Evolutionary conservation across 495 filamentous ascomycete species (phyloP).

Genomic region (Saxophila tyrrhenica): DNA sequence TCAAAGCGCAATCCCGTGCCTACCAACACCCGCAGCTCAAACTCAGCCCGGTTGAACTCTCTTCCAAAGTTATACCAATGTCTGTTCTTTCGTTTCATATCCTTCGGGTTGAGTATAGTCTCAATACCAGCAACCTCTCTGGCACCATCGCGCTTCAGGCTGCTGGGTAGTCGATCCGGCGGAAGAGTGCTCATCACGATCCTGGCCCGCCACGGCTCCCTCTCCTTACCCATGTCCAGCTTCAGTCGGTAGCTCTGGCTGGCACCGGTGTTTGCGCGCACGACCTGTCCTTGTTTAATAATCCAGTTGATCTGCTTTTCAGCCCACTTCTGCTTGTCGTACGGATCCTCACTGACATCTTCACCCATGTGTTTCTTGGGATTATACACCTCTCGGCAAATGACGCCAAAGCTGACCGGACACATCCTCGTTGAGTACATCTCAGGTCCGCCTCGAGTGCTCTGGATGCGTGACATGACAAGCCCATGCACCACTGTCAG

Average conservation of each 20-base stretch:
- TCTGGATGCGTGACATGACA: background rate
- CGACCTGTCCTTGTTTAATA: conserved; percentile 1
- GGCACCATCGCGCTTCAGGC: background rate
- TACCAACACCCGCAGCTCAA: conserved; percentile 4
- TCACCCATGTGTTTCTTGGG: conserved; percentile 2
- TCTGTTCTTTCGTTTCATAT: conserved; percentile 7
- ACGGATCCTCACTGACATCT: background rate
- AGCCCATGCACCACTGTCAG: conserved; percentile 6
- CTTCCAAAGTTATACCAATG: conserved; percentile 6
- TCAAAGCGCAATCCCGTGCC: conserved; percentile 8
- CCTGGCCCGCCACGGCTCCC: background rate
- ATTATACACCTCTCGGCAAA: conserved; percentile 7
- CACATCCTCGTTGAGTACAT: background rate
- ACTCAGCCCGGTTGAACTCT: conserved; percentile 6
- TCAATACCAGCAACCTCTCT: background rate
- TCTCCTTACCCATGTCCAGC: background rate
- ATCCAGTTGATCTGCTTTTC: conserved; percentile 2
- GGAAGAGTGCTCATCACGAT: background rate
- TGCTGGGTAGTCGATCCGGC: background rate
- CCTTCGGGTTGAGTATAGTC: background rate
- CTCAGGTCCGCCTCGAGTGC: background rate
- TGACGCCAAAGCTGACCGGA: conserved; percentile 7
- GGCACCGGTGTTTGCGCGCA: background rate
- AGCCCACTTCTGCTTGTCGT: background rate
- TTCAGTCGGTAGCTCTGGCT: background rate